Conservation (phyloP, 345 rosid genomes). For the Erodium maritimum region DNA sequence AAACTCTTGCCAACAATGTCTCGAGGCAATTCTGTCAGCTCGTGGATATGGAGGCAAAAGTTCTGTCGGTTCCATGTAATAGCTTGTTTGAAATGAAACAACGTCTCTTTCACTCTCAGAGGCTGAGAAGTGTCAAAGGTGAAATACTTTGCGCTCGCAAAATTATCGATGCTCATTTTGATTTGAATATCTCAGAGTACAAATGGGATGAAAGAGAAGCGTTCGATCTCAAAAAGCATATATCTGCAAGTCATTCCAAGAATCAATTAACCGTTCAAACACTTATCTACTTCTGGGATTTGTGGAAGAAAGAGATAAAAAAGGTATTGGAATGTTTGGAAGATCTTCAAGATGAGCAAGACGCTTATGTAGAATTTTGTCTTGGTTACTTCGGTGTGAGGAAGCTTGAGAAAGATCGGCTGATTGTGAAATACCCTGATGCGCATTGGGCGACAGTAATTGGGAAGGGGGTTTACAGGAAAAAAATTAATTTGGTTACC, state of each 20-base stretch:
- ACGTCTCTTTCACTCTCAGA: conserved; percentile 18
- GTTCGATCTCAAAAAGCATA: conserved; percentile 7
- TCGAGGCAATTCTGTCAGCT: conserved; percentile 19
- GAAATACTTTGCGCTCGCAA: conserved; percentile 27
- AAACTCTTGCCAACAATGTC: conserved; percentile 15
- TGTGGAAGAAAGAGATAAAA: conserved; percentile 22
- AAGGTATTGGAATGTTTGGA: conserved; percentile 13
- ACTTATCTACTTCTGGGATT: conserved; percentile 33
- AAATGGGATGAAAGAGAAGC: conserved; percentile 18
- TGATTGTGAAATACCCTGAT: conserved; percentile 19
- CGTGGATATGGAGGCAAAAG: conserved; percentile 18
- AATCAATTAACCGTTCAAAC: conserved; percentile 20
- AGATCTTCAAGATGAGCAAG: conserved; percentile 1
- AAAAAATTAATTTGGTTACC: conserved; percentile 7
- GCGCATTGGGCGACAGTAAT: conserved; percentile 24
- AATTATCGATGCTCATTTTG: conserved; percentile 30
- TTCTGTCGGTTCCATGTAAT: conserved; percentile 9
- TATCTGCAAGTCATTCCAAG: conserved; percentile 6
- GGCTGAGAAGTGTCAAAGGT: conserved; percentile 17
- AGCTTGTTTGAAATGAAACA: conserved; percentile 18
- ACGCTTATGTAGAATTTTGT: conserved; percentile 26
- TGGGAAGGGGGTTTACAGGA: background rate
- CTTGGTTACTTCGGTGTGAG: conserved; percentile 33
- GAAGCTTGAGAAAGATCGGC: conserved; percentile 7
- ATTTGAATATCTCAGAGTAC: conserved; percentile 9